phyloP scores from a whole-genome alignment of 192 early-diverging fungal genomes.

The Piromyces sp. region DNA sequence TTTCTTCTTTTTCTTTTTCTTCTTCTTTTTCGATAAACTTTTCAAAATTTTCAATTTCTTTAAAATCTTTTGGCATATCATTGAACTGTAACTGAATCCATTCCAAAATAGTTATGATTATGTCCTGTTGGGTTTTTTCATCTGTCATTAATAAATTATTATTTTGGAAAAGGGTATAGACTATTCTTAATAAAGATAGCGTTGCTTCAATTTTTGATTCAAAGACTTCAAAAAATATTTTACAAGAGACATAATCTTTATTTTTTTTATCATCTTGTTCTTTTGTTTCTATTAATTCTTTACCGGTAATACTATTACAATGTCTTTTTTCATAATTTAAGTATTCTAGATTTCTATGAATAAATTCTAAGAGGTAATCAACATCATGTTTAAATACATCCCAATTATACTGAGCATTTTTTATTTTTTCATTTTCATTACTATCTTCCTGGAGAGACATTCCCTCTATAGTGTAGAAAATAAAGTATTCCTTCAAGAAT shows the following conservation, averaged over 20 bases:
- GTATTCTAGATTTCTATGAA: background rate
- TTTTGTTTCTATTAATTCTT: background rate
- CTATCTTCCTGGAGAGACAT: background rate
- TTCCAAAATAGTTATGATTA: background rate
- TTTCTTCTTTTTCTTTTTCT: background rate
- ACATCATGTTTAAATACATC: background rate
- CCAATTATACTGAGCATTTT: background rate
- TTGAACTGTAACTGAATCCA: background rate
- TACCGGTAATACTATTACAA: background rate
- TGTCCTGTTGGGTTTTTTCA: background rate
- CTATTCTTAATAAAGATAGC: background rate
- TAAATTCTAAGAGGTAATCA: background rate
- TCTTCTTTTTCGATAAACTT: background rate
- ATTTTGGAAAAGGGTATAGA: background rate
- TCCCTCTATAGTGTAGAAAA: background rate
- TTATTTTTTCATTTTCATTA: background rate
- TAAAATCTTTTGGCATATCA: background rate
- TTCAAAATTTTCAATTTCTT: background rate
- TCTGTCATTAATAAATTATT: background rate
- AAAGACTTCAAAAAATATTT: background rate
- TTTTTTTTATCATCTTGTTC: background rate
- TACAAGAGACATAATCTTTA: background rate
- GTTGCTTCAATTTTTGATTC: background rate
- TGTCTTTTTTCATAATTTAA: background rate
- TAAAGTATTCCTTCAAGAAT: background rate